Evolutionary conservation across 257 asterid species (phyloP).

Genomic region (Craterostigma plantagineum): DNA sequence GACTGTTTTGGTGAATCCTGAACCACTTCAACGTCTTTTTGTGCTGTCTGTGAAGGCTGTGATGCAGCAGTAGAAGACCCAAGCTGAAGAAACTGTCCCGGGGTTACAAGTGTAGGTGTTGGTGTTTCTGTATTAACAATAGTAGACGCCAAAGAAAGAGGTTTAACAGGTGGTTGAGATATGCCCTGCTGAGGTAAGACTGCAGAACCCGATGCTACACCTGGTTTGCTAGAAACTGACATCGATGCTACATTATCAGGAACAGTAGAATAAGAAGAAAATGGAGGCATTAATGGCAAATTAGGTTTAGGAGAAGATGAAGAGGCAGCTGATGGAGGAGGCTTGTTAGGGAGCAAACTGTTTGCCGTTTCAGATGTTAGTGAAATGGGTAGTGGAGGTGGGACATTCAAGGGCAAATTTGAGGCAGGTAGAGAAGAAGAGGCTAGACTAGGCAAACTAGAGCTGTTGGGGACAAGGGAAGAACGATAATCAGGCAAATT

Average conservation of each 20-base stretch:
- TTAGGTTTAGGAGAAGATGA: constrained; percentile 20
- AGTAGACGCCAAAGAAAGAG: constrained; percentile 27
- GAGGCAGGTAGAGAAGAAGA: constrained; percentile 33
- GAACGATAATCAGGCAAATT: constrained; percentile 40
- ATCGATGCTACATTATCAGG: constrained; percentile 26
- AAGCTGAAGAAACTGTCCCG: constrained; percentile 55
- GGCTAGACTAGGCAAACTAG: constrained; percentile 23
- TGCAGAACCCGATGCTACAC: constrained; percentile 19
- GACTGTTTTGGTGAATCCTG: constrained; percentile 30
- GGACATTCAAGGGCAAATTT: constrained; percentile 27
- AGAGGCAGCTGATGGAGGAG: constrained; percentile 27
- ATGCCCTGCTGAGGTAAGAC: constrained; percentile 21
- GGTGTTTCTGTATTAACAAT: constrained; percentile 28
- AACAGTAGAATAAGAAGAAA: constrained; percentile 19
- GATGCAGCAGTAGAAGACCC: constrained; percentile 3
- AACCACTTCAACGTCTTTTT: constrained; percentile 79
- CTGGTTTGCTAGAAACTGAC: constrained; percentile 26
- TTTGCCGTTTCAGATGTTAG: constrained; percentile 27
- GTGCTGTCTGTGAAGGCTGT: constrained; percentile 23
- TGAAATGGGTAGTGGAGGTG: constrained; percentile 32
- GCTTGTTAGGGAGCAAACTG: constrained; percentile 26
- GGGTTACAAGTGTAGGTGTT: constrained; percentile 55
- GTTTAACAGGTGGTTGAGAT: constrained; percentile 23
- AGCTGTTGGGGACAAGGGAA: constrained; percentile 23
- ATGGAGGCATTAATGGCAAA: constrained; percentile 26